Evolutionary conservation across 2,329 filamentous ascomycete genomes (phyloP), one percentile per base, ranked within the genome.

Genomic region (Bipolaris gigantea): DNA sequence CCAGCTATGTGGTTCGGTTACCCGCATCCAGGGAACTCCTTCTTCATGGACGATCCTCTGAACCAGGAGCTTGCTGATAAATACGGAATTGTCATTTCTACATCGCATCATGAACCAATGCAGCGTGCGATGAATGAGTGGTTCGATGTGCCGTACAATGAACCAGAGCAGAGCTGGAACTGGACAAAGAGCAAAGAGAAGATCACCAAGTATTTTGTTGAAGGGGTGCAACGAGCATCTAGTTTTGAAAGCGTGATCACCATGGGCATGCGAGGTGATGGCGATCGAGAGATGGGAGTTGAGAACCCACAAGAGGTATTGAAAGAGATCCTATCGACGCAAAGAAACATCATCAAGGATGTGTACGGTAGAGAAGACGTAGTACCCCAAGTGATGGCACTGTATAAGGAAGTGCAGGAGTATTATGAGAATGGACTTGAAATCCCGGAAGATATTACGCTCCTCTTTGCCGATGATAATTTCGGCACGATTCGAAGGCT

Each of bases 21-120:
- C 2, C 48, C 48, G 9, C 30, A 41, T 1, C 48, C 40, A 21
- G 81, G 79, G 1, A 81, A 79, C 51, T 88, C 88, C 76, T 88
- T 89, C 63, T 83, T 86, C 66, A 80, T 87, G 2, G 88, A 90
- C 56, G 87, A 90, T 66, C 77, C 82, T 2, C 76, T 79, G 19
- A 89, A 86, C 61, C 85, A 88, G 63, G 82, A 84, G 0, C 77
- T 88, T 2, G 85, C 87, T 0, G 85, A 90, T 62, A 85, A 86
- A 10, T 89, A 84, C 69, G 87, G 86, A 39, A 83, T 90, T 48
- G 86, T 89, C 1, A 81, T 90, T 63, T 86, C 86, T 1, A 87
- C 84, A 5, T 87, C 83, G 10, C 88, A 90, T 70, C 88, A 83
- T 0, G 88, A 90, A 71, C 88, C 87, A 0, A 81, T 90, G 80